Base-by-base conservation (phyloP, 768 basidiomycete genomes). In the Leucosporidium yakuticum region DNA sequence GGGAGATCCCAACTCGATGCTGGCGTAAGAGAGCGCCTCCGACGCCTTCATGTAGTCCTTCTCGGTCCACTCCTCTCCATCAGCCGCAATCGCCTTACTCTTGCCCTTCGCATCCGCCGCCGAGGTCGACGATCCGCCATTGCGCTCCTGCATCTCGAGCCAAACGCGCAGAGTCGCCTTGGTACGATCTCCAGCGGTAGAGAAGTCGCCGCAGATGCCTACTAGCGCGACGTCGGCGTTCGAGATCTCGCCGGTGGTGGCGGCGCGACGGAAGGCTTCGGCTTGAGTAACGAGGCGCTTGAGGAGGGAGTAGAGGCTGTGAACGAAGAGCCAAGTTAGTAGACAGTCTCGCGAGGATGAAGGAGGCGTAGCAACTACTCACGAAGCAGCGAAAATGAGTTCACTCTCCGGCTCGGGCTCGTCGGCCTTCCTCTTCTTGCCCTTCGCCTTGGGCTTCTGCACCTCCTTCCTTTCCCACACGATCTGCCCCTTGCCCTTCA, bases 201-300 rank as follows among this genome's bases (percentile, higher is more conserved):
- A 14, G 83, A 83, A 31, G 79, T 79, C 17, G 79, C 81, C 72
- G 80, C 78, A 67, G 48, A 67, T 57, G 15, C 66, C 66, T 34
- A 67, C 21, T 4, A 67, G 49, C 7, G 54, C 60, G 9, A 34
- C 48, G 11, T 67, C 76, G 51, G 73, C 75, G 27, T 67, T 68
- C 19, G 49, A 68, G 34, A 67, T 69, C 4, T 76, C 77, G 21
- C 71, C 75, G 20, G 77, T 76, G 34, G 77, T 74, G 9, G 82
- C 83, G 3, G 83, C 83, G 0, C 79, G 75, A 27, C 83, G 74
- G 73, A 85, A 86, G 0, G 83, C 79, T 70, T 83, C 80, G 64
- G 81, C 81, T 64, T 84, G 85, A 67, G 78, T 83, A 14, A 81
- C 80, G 64, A 86, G 78, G 74, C 84, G 85, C 73, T 80, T 81